Evolutionary conservation across 768 basidiomycete species (phyloP).

Genomic region (Rubroboletus pulcherrimus): DNA sequence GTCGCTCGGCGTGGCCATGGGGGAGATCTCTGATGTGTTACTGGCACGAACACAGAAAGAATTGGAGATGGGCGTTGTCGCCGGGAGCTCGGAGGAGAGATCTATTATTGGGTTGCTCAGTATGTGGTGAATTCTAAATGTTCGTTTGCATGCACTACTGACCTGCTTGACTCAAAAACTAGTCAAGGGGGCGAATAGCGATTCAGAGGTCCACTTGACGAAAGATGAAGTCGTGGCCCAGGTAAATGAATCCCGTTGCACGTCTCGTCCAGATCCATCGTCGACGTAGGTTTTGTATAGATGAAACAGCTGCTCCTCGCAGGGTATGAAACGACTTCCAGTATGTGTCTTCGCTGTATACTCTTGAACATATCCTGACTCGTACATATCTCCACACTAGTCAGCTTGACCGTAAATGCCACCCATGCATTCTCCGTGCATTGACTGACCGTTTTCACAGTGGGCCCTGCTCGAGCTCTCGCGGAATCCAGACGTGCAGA

Average conservation of each 20-base stretch:
- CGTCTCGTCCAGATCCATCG: background rate
- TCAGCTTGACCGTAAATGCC: too few relatives aligned
- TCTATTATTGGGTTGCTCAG: conserved; percentile 26
- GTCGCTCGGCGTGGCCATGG: conserved; percentile 35
- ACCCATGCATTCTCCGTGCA: too few relatives aligned
- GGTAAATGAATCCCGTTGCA: background rate
- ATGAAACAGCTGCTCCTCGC: conserved; percentile 19
- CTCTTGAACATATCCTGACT: too few relatives aligned
- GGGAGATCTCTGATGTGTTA: conserved; percentile 38
- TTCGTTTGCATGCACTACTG: conserved; percentile 1
- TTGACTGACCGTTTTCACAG: too few relatives aligned
- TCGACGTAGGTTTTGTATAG: background rate
- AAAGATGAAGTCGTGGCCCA: conserved; percentile 26
- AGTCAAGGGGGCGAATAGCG: background rate
- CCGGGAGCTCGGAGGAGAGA: conserved; percentile 17
- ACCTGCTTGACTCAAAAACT: background rate
- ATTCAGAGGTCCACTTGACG: conserved; percentile 24
- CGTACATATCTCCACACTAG: too few relatives aligned
- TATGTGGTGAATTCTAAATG: conserved; percentile 11
- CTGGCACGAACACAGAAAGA: conserved; percentile 36
- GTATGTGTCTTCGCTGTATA: background rate
- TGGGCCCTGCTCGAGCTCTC: conserved; percentile 45
- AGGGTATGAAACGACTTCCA: conserved; percentile 21
- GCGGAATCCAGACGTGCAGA: conserved; percentile 42
- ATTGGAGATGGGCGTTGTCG: conserved; percentile 22